Conservation (phyloP, 148 eudicot species). For the Suaeda aralocaspica region DNA sequence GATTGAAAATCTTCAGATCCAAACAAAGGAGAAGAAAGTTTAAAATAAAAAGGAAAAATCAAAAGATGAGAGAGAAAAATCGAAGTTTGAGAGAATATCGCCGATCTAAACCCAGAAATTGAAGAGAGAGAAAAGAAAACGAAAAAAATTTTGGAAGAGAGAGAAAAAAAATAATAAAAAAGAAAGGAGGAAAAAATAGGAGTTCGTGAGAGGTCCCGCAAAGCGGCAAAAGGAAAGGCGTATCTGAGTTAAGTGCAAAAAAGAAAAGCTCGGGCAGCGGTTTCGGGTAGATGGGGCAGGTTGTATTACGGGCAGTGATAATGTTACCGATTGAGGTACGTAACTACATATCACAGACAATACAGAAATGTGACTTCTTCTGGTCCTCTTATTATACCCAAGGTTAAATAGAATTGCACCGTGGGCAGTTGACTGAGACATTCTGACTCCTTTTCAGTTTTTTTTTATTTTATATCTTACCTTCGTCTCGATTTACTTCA, state of each 20-base stretch:
- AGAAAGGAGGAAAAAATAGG: slow-evolving; percentile 10
- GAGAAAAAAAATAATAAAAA: slow-evolving; percentile 4
- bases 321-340: slow-evolving; percentile 7
- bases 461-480: neutral
- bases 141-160: slow-evolving; percentile 22
- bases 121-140: slow-evolving; percentile 6
- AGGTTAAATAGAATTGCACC: slow-evolving; percentile 6
- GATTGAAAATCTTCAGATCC: slow-evolving; percentile 6
- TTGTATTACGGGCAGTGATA: slow-evolving; percentile 23
- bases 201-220: slow-evolving; percentile 22
- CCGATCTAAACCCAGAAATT: slow-evolving; percentile 17
- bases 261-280: slow-evolving; percentile 18
- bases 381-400: neutral
- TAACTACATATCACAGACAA: slow-evolving; percentile 11
- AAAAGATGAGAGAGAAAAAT: slow-evolving; percentile 3
- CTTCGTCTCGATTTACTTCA: too few species aligned
- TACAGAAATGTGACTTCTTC: slow-evolving; percentile 15
- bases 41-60: neutral
- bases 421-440: slow-evolving; percentile 30
- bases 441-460: slow-evolving; percentile 3
- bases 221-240: slow-evolving; percentile 36
- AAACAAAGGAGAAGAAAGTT: neutral
- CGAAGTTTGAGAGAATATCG: slow-evolving; percentile 10
- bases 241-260: slow-evolving; percentile 13
- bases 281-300: slow-evolving; percentile 33